Base-by-base conservation (phyloP, 1,139 yeast species). In the Candida gigantensis region DNA sequence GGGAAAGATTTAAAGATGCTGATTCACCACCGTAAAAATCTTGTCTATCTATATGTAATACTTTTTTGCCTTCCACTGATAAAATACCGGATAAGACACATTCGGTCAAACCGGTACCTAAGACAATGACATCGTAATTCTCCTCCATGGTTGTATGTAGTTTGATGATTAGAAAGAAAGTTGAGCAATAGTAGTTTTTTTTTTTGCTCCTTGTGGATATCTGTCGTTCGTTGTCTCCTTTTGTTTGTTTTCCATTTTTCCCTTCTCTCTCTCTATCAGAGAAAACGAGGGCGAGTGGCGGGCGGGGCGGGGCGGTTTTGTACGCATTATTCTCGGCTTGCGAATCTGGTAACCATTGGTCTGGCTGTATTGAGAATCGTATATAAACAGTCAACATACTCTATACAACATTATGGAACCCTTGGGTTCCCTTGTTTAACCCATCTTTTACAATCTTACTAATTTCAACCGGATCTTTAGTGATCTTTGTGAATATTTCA, bases 1-100 rank as follows among this genome's bases (percentile, higher is more conserved):
- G 76, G 34, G 79, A 65, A 45, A 81, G 68, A 53, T 77, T 79
- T 46, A 81, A 68, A 28, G 85, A 79, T 8, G 88, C 85, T 19
- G 81, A 74, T 58, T 81, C 88, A 24, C 77, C 99, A 32, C 99
- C 99, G 53, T 92, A 92, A 59, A 90, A 95, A 60, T 88, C 95
- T 63, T 92, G 97, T 52, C 92, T 84, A 60, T 92, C 99, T 50
- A 92, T 89, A 64, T 92, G 98, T 42, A 92, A 74, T 9, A 92
- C 98, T 60, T 92, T 92, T 71, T 92, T 92, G 27, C 65, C 66
- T 57, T 92, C 98, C 10, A 90, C 96, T 9, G 97, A 89, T 41
- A 92, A 74, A 40, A 92, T 68, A 9, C 99, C 99, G 1, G 97
- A 88, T 37, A 92, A 77, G 44, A 94, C 84, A 70, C 99, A 92